phyloP scores from a whole-genome alignment of 179 eudicot genomes.

The Spinacia oleracea region DNA sequence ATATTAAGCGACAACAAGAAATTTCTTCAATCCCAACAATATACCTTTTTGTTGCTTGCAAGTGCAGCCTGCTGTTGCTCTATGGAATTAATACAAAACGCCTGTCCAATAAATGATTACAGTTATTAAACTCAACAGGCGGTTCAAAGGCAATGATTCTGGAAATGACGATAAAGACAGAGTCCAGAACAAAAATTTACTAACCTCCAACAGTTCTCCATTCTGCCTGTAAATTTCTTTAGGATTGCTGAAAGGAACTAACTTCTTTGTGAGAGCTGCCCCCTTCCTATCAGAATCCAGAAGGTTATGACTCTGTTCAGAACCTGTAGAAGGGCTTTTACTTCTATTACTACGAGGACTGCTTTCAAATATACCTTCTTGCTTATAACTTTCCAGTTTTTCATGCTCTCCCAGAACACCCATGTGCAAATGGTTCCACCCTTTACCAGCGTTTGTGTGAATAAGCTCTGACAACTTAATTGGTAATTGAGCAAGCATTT shows the following conservation, averaged over 20 bases:
- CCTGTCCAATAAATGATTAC: slow-evolving; percentile 49
- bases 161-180: not conserved
- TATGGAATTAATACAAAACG: slow-evolving; percentile 76
- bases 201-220: slow-evolving; percentile 94
- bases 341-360: slow-evolving; percentile 38
- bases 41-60: slow-evolving; percentile 87
- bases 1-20: no score
- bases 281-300: slow-evolving; percentile 39
- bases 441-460: slow-evolving; percentile 47
- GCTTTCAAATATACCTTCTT: slow-evolving; percentile 47
- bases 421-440: slow-evolving; percentile 64
- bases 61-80: slow-evolving; percentile 74
- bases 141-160: not conserved
- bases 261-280: slow-evolving; percentile 28
- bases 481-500: slow-evolving; percentile 48
- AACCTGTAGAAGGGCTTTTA: slow-evolving; percentile 44
- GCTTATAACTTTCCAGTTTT: slow-evolving; percentile 45
- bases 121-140: slow-evolving; percentile 2
- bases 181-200: slow-evolving; percentile 4
- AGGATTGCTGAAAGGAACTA: slow-evolving; percentile 59
- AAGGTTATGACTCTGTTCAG: slow-evolving; percentile 48
- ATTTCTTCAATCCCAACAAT: slow-evolving; percentile 7
- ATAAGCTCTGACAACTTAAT: slow-evolving; percentile 40
- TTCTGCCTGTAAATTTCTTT: slow-evolving; percentile 69
- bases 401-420: slow-evolving; percentile 46